Evolutionary conservation across 2,329 filamentous ascomycete genomes (phyloP).

Genomic region (Colletotrichum spaethianum): DNA sequence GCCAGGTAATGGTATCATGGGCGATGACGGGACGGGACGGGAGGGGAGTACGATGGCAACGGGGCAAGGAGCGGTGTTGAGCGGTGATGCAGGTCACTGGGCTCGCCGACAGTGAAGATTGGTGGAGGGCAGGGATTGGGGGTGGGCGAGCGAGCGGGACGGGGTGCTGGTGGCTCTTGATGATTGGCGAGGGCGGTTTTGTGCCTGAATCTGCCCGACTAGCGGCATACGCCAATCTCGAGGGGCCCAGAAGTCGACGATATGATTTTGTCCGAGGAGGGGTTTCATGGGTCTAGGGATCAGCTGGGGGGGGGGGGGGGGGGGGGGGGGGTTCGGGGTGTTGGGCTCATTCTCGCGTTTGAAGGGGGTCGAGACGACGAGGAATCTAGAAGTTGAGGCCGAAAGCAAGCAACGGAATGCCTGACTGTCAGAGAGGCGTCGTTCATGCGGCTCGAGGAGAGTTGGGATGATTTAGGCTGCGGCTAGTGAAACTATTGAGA

Average conservation of each 20-base stretch:
- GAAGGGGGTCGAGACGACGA: neutral
- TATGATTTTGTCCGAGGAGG: constrained; percentile 29
- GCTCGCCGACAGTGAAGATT: constrained; percentile 37
- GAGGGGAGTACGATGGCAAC: constrained; percentile 19
- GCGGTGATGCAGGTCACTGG: constrained; percentile 41
- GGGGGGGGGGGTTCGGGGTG: neutral
- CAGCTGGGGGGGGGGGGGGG: neutral
- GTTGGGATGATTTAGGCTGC: constrained; percentile 32
- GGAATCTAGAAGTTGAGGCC: constrained; percentile 2
- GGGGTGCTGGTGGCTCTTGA: constrained; percentile 20
- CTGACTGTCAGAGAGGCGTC: constrained; percentile 15
- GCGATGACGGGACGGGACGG: constrained; percentile 37
- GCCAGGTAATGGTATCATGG: constrained; percentile 15
- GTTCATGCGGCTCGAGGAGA: constrained; percentile 22
- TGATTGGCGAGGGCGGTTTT: constrained; percentile 36
- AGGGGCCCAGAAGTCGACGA: constrained; percentile 13
- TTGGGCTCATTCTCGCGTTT: neutral
- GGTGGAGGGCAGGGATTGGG: constrained; percentile 30
- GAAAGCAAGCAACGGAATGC: constrained; percentile 21
- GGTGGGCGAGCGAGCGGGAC: constrained; percentile 14
- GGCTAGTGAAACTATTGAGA: constrained; percentile 19
- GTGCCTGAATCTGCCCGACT: constrained; percentile 42
- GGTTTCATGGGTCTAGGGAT: constrained; percentile 1
- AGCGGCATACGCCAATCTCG: constrained; percentile 40
- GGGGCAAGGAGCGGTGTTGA: constrained; percentile 40